Conservation (phyloP, 179 eudicot species). For the Dionaea muscipula region DNA sequence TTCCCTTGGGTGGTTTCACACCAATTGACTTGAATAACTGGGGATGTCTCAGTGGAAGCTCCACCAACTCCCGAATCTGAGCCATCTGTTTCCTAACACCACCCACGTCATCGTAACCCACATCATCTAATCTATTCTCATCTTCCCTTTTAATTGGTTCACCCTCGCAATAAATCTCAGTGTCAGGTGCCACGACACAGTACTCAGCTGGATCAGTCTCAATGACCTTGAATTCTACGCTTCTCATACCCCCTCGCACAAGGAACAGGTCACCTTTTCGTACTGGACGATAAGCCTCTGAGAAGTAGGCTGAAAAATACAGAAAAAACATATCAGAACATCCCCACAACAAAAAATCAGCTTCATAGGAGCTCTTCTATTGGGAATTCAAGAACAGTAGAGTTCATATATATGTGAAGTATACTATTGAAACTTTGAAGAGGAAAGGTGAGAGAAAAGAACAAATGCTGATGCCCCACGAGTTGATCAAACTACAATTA, state of each 20-base stretch:
- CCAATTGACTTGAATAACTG: conserved; percentile 81
- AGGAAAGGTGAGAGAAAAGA: too few relatives aligned
- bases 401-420: too few relatives aligned
- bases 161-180: conserved; percentile 83
- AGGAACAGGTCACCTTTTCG: conserved; percentile 71
- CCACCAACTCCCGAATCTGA: conserved; percentile 77
- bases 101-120: conserved; percentile 92
- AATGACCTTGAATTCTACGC: conserved; percentile 76
- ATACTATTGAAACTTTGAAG: too few relatives aligned
- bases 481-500: too few relatives aligned
- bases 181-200: conserved; percentile 90
- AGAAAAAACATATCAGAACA: not conserved
- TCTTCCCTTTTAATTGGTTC: conserved; percentile 81
- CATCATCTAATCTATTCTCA: conserved; percentile 68
- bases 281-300: conserved; percentile 75
- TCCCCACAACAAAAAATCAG: not conserved
- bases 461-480: too few relatives aligned
- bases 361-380: too few relatives aligned
- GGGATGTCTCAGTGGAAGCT: conserved; percentile 75
- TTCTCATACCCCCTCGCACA: conserved; percentile 86
- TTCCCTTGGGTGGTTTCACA: conserved; percentile 88
- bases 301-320: conserved; percentile 50
- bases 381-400: too few relatives aligned
- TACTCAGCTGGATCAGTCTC: conserved; percentile 82
- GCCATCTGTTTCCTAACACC: conserved; percentile 94